Evolutionary conservation across 345 rosid species (phyloP).

Genomic region (Rhodamnia argentea): DNA sequence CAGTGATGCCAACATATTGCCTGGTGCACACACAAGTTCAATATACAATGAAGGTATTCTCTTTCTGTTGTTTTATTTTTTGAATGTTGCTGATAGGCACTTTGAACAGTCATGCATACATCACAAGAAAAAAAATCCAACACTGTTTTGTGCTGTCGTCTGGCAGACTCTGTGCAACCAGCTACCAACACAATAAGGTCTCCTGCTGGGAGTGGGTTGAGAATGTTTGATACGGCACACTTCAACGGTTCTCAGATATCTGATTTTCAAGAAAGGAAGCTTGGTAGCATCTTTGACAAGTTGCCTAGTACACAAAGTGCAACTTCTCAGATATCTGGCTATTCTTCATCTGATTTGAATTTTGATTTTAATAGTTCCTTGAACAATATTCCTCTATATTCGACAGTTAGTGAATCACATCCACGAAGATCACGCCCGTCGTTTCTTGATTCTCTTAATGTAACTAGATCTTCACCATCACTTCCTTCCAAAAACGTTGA

Average conservation of each 20-base stretch:
- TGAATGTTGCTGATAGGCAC: background rate
- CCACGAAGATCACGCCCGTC: slow-evolving; percentile 73
- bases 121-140: background rate
- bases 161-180: slow-evolving; percentile 31
- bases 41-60: slow-evolving; percentile 23
- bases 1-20: slow-evolving; percentile 12
- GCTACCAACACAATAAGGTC: slow-evolving; percentile 23
- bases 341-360: slow-evolving; percentile 21
- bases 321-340: slow-evolving; percentile 26
- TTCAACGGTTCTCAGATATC: slow-evolving; percentile 12
- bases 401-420: slow-evolving; percentile 37
- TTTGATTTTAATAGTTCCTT: slow-evolving; percentile 35
- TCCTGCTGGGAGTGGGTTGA: slow-evolving; percentile 23
- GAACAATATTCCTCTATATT: slow-evolving; percentile 14
- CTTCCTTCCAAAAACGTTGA: slow-evolving; percentile 27
- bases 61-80: background rate
- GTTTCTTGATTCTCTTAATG: slow-evolving; percentile 77
- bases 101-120: background rate
- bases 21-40: slow-evolving; percentile 14
- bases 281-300: slow-evolving; percentile 26
- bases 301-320: slow-evolving; percentile 20
- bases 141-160: slow-evolving; percentile 4
- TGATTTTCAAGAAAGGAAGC: slow-evolving; percentile 26
- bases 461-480: slow-evolving; percentile 41
- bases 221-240: slow-evolving; percentile 13